Evolutionary conservation across 2,329 filamentous ascomycete genomes (phyloP), one percentile per base, ranked within the genome.

Genomic region (Talaromyces sp.): DNA sequence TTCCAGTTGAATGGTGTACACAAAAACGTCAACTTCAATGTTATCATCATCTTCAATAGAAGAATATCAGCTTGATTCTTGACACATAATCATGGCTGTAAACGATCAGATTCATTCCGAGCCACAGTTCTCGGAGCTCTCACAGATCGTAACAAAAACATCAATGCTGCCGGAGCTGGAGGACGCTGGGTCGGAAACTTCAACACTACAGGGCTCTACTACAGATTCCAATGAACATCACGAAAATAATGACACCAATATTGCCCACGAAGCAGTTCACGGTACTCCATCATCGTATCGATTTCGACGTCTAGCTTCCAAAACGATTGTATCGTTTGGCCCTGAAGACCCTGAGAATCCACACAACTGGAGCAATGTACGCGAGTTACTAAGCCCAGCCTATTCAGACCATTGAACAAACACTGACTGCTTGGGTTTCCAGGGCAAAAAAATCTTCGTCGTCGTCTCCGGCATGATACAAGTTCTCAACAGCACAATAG

Each of bases 401-500:
- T 25, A 53, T 10, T 3, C 1, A 36, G 25, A 22, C 13, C 13
- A 41, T 22, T n/a, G 13, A 31, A 13, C 9, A 2, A 19, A 33
- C 21, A 15, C 10, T 54, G 19, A 48, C 19, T 22, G n/a, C 15
- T n/a, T n/a, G n/a, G n/a, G n/a, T n/a, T n/a, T n/a, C 6, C 51
- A 67, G 66, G 61, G 51, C 36, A 71, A 68, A 62, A 76, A 75
- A 58, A 58, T 68, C 6, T 66, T 73, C 25, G 63, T 75, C n/a
- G 63, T 75, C 28, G 51, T 65, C 8, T 65, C 69, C 25, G 74
- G 73, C 53, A 68, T 73, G 43, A 63, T 73, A 61, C 67, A 72
- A 25, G 72, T 75, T 51, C 67, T 74, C 64, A 76, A 77, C 64
- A 75, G 72, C 57, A 75, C 73, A 7, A 65, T 77, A 35, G 69